Conservation (phyloP, 2,329 filamentous ascomycete species). For the Colletotrichum tropicale region DNA sequence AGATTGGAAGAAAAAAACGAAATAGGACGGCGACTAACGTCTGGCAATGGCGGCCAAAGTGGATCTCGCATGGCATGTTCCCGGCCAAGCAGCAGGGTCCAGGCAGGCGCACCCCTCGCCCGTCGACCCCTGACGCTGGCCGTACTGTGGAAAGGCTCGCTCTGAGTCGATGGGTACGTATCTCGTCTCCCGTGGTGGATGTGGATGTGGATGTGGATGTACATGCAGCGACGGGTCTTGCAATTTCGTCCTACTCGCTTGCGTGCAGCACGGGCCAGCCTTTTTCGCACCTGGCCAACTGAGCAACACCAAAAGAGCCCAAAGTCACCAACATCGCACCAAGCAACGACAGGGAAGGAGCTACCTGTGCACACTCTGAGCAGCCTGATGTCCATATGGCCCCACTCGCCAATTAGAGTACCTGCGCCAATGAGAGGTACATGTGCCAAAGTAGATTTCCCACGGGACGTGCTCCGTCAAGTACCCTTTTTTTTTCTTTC, state of each 20-base stretch:
- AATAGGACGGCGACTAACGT: conserved; percentile 13
- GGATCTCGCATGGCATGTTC: conserved; percentile 9
- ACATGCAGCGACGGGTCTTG: conserved; percentile 17
- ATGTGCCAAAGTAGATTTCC: neutral
- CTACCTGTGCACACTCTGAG: neutral
- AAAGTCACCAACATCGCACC: neutral
- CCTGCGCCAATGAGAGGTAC: neutral
- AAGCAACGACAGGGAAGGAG: conserved; percentile 13
- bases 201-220: neutral
- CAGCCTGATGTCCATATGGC: neutral
- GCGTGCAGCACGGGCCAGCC: conserved; percentile 14
- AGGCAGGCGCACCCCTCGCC: neutral
- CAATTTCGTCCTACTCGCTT: conserved; percentile 21
- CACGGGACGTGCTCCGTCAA: neutral
- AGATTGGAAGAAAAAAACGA: neutral
- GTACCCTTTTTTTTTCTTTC: neutral
- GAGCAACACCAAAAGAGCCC: neutral
- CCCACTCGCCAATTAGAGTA: neutral
- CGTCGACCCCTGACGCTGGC: conserved; percentile 3
- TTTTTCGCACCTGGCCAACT: neutral
- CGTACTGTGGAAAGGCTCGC: conserved; percentile 13
- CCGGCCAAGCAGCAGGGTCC: conserved; percentile 17
- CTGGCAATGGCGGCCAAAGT: conserved; percentile 9
- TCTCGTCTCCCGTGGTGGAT: neutral
- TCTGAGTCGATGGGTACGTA: neutral